Evolutionary conservation across 768 basidiomycete species (phyloP), one percentile per base, ranked within the genome.

Genomic region (Tricholoma sp.): DNA sequence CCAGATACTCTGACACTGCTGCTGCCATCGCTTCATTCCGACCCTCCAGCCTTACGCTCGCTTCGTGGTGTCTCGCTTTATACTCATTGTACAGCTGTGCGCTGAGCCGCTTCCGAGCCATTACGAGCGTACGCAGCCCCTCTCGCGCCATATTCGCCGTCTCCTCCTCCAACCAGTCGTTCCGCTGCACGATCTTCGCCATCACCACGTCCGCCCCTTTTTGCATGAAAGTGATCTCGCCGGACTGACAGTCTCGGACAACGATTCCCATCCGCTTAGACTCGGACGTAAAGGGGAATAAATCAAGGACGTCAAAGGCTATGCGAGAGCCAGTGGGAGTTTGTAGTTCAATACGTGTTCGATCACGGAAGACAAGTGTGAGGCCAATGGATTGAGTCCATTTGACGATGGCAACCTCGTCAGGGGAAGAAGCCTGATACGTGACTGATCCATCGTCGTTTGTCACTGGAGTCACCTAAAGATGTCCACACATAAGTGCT

Each of bases 141-240:
- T 99, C 97, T 13, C 96, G 78, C 1, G 96, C 96, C 96, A 99
- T 98, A 67, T 99, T 98, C 9, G 88, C 95, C 7, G 91, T 94
- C 72, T 99, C 97, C 68, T 99, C 97, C 64, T 99, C 97, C 1
- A 99, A 78, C 97, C 97, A 98, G 71, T 98, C 97, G 68, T 98
- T 98, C 64, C 89, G 84, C 67, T 92, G 93, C 34, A 98, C 96
- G 52, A 99, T 94, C 64, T 80, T 83, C 24, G 88, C 80, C 97
- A 99, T 98, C 39, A 98, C 92, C n/a, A 95, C 94, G 66, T 99
- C 97, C 0, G 96, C 97, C 24, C 97, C 97, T 68, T 99, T 99
- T 66, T 98, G 93, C 57, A 94, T 74, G 72, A 99, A 99, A 9
- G 80, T 84, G 52, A 95, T 85, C 57, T 95, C 92, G 50, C 88